Percentiles rank a stretch among this genome's conserved stretches.
phyloP scores from a whole-genome alignment of 2,329 filamentous ascomycete genomes.

The Diaporthe sp. region DNA sequence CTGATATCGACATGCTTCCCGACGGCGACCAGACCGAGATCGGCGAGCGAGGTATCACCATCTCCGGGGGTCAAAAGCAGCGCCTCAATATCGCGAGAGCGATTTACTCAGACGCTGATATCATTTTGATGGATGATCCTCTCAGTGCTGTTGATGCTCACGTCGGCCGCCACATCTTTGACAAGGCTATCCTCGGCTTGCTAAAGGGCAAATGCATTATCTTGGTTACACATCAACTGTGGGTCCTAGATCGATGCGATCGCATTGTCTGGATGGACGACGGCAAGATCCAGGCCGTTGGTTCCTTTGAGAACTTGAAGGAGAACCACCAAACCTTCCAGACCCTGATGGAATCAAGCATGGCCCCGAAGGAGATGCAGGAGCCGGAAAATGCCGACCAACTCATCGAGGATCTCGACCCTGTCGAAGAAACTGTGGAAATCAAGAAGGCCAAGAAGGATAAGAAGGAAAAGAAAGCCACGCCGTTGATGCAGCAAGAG shows the following conservation, averaged over 20 bases:
- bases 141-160: conserved; percentile 53
- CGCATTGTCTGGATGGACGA: conserved; percentile 77
- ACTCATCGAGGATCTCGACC: neutral
- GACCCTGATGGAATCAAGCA: conserved; percentile 84
- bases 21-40: conserved; percentile 91
- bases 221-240: conserved; percentile 78
- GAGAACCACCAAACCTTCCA: conserved; percentile 76
- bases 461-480: neutral
- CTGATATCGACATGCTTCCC: conserved; percentile 94
- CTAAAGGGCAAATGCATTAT: conserved; percentile 75
- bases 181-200: conserved; percentile 78
- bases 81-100: conserved; percentile 89
- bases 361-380: conserved; percentile 77
- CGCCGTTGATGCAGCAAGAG: conserved; percentile 76
- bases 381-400: conserved; percentile 62
- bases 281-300: conserved; percentile 71
- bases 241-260: conserved; percentile 75
- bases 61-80: conserved; percentile 96
- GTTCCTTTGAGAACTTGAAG: conserved; percentile 77
- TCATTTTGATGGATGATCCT: conserved; percentile 51
- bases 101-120: conserved; percentile 52
- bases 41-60: conserved; percentile 93
- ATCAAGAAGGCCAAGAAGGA: conserved; percentile 50
- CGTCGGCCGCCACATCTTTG: conserved; percentile 65
- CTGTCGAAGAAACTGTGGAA: neutral